These are phyloP conservation scores for Cryptosporidium canis DNA, from an alignment of 169 alveolate genomes.

Conservation along the genomic window DNA sequence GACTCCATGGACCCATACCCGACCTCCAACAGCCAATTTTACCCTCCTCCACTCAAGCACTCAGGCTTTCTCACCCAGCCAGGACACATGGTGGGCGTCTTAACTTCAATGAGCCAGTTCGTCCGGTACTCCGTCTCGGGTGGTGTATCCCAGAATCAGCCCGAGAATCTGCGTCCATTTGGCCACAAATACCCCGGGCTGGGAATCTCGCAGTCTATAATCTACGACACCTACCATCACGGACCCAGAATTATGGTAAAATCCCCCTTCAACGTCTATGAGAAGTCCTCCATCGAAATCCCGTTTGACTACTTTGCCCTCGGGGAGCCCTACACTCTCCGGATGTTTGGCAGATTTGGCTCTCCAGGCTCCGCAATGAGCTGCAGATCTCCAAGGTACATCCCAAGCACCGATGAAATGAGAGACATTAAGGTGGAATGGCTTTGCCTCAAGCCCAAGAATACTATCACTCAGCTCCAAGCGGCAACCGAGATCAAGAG, in stretches of 20 bases:
- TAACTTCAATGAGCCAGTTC: conserved; percentile 51
- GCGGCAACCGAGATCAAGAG: conserved; percentile 61
- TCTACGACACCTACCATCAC: conserved; percentile 1
- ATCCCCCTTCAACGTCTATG: conserved; percentile 55
- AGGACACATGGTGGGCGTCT: conserved; percentile 41
- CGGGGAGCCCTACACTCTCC: conserved; percentile 44
- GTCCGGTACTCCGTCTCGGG: conserved; percentile 25
- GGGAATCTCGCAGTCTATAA: conserved; percentile 58
- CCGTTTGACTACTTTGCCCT: conserved; percentile 36
- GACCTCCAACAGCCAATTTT: conserved; percentile 35
- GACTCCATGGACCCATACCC: conserved; percentile 52
- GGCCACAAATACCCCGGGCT: conserved; percentile 55
- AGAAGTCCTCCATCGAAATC: conserved; percentile 23
- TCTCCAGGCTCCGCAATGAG: conserved; percentile 56
- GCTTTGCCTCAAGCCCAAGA: conserved; percentile 56
- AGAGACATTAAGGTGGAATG: conserved; percentile 28
- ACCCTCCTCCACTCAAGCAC: conserved; percentile 66
- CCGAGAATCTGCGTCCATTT: conserved; percentile 10
- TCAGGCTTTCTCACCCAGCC: conserved; percentile 63
- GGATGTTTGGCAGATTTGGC: conserved; percentile 55
- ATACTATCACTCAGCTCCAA: conserved; percentile 45
- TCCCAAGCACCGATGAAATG: conserved; percentile 39
- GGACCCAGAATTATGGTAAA: conserved; percentile 64
- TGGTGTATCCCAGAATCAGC: conserved; percentile 16
- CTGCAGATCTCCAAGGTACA: conserved; percentile 70